phyloP scores from a whole-genome alignment of 2,329 filamentous ascomycete genomes.

The Xylariaceae sp. region DNA sequence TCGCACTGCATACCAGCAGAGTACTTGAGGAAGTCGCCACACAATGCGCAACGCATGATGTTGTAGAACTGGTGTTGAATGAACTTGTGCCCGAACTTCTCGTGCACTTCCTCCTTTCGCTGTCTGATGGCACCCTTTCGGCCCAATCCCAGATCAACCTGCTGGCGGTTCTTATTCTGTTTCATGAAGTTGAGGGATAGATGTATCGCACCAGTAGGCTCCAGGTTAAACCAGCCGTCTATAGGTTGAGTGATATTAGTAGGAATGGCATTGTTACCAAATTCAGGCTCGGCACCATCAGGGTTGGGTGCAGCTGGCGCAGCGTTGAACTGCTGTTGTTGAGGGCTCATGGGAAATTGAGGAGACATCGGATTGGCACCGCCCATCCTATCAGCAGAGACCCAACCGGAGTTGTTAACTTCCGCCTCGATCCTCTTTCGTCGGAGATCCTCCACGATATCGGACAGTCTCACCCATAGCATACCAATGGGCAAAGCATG shows the following conservation, averaged over 20 bases:
- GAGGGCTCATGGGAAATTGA: slow-evolving; percentile 55
- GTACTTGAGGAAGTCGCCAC: slow-evolving; percentile 97
- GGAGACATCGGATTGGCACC: slow-evolving; percentile 40
- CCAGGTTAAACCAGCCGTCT: slow-evolving; percentile 94
- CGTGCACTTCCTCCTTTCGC: slow-evolving; percentile 95
- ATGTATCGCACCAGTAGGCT: slow-evolving; percentile 89
- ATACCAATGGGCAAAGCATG: slow-evolving; percentile 89
- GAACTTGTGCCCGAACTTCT: slow-evolving; percentile 99
- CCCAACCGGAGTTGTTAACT: slow-evolving; percentile 91
- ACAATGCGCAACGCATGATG: slow-evolving; percentile 98
- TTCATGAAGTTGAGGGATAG: slow-evolving; percentile 89
- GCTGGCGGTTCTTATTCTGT: slow-evolving; percentile 74
- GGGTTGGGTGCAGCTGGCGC: slow-evolving; percentile 39
- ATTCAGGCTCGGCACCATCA: slow-evolving; percentile 27
- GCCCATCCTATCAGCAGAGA: slow-evolving; percentile 92
- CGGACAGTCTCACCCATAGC: slow-evolving; percentile 93
- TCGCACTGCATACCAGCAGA: slow-evolving; percentile 98
- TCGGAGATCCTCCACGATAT: slow-evolving; percentile 95
- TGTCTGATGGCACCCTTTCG: slow-evolving; percentile 95
- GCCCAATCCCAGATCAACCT: slow-evolving; percentile 82
- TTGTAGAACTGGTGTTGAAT: slow-evolving; percentile 99
- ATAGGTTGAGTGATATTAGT: slow-evolving; percentile 59
- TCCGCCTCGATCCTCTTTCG: slow-evolving; percentile 96
- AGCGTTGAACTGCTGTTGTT: slow-evolving; percentile 40
- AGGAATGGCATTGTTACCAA: slow-evolving; percentile 40